phyloP scores from a whole-genome alignment of 2,329 filamentous ascomycete species.

The Calonectria naviculata region DNA sequence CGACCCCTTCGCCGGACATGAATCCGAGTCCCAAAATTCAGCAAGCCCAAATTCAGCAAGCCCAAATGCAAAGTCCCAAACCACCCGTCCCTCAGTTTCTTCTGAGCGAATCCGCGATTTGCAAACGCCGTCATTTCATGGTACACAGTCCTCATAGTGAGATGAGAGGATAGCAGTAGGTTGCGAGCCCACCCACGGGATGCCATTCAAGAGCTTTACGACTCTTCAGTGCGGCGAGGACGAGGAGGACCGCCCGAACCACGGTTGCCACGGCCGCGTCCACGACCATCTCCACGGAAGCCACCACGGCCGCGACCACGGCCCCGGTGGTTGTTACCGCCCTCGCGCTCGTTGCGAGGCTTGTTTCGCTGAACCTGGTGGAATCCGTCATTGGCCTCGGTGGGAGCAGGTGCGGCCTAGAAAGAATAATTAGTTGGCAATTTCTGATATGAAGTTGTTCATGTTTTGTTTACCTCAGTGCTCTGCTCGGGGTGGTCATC shows the following conservation, averaged over 20 bases:
- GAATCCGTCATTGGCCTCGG: conserved; percentile 73
- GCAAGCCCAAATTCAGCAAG: conserved; percentile 43
- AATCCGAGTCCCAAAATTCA: conserved; percentile 42
- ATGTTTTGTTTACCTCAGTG: conserved; percentile 51
- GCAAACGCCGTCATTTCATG: conserved; percentile 54
- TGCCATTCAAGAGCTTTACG: conserved; percentile 44
- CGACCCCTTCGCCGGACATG: conserved; percentile 41
- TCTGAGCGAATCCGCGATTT: conserved; percentile 40
- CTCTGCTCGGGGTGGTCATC: conserved; percentile 76
- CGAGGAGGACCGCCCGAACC: conserved; percentile 47
- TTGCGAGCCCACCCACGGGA: conserved; percentile 39
- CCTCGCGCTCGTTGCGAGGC: conserved; percentile 63
- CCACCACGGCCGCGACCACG: conserved; percentile 64
- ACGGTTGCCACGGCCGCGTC: conserved; percentile 53
- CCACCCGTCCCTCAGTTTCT: conserved; percentile 38
- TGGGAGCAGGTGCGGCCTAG: conserved; percentile 50
- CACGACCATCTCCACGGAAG: conserved; percentile 59
- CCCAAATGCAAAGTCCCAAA: conserved; percentile 44
- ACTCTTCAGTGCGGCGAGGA: conserved; percentile 54
- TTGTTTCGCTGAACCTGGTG: conserved; percentile 75
- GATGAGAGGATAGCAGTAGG: conserved; percentile 44
- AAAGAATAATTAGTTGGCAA: conserved; percentile 20
- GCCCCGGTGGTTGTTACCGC: conserved; percentile 53
- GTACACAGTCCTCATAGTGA: conserved; percentile 51
- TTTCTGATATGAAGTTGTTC: background rate